Base-by-base conservation (phyloP, 345 rosid genomes). In the Heritiera fomes region DNA sequence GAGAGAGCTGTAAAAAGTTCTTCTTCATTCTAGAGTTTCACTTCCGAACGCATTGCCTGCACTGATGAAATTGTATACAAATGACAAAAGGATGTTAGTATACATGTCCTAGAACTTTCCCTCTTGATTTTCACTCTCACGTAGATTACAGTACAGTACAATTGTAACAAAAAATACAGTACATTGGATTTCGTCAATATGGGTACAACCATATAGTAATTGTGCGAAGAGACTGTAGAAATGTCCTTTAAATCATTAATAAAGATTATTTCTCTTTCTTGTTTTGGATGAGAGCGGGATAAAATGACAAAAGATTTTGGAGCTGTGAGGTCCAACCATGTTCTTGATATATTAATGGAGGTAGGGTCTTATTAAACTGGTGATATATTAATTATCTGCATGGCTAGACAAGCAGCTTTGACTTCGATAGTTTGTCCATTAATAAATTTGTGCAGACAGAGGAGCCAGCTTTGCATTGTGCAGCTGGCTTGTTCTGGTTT, bases 81-180 rank as follows among this genome's bases (percentile, higher is more conserved):
- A 66, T 41, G 50, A 18, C 30, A 18, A 66, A 41, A 66, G 13
- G 28, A 7, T 64, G 70, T 65, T 38, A 30, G 30, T n/a, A 34
- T 34, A 34, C 3, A 8, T 15, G 71, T 3, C 71, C 71, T 41
- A 17, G 71, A 66, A 66, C 71, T 66, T 66, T 66, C 71, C 50
- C 71, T 40, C 49, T 45, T 41, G 71, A 41, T 23, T 23, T 23
- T 23, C 28, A 23, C 28, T 23, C 28, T 23, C 28, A 23, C 28
- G 28, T 23, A 23, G 28, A 23, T 23, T 23, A 23, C 28, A 23
- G 28, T 23, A 23, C 28, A 23, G 28, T 23, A 23, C 28, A 23
- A 23, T 23, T 23, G 28, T 23, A 23, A 23, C 28, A 23, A 23
- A 23, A 23, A 23, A 23, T 23, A 23, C 28, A 23, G 28, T 23